Base-by-base conservation (phyloP, 352 stramenopile genomes). In the Pythium sp. region DNA sequence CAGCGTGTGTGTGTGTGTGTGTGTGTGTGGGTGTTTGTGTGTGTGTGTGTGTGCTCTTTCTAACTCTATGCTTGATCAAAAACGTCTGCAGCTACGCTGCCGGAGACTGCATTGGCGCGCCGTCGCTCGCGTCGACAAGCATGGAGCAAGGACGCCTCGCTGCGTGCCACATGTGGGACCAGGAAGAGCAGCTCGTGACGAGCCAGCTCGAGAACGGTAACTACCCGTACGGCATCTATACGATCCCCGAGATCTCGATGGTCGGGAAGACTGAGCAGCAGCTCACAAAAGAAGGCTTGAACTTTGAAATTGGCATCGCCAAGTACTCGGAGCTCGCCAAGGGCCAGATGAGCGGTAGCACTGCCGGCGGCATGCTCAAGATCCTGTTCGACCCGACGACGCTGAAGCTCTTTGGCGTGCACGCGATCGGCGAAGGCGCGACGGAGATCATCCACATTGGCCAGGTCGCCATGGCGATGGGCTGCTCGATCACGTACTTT, bases 361-460 rank as follows among this genome's bases (percentile, higher is more conserved):
- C 79, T 53, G 82, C 88, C 41, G 81, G 79, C 7, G 90, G 90
- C 14, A 95, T 95, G 46, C 74, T 97, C 57, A 97, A 97, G 76
- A 91, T 97, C 36, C 72, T 97, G 41, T 97, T 97, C 62, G 80
- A 93, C 71, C 88, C 86, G 8, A 74, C 87, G 22, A 82, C 83
- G 22, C 73, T 97, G 58, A 89, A 95, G 68, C 62, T 97, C 32
- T 81, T 92, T 57, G 90, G 90, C 30, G 90, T 97, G 41, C 90
- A 97, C 70, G 89, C 87, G 24, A 94, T 97, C 62, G 90, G 90
- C 43, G 89, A 97, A 64, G 89, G 89, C 15, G 90, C 90, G 14
- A 97, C 89, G 5, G 90, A 97, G 70, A 97, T 97, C 74, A 96
- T 97, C 69, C 90, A 97, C 72, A 97, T 97, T 64, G 90, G 90